Evolutionary conservation across 305 asterid genomes (phyloP), one percentile per base, ranked within the genome.

Genomic region (Ajuga reptans): DNA sequence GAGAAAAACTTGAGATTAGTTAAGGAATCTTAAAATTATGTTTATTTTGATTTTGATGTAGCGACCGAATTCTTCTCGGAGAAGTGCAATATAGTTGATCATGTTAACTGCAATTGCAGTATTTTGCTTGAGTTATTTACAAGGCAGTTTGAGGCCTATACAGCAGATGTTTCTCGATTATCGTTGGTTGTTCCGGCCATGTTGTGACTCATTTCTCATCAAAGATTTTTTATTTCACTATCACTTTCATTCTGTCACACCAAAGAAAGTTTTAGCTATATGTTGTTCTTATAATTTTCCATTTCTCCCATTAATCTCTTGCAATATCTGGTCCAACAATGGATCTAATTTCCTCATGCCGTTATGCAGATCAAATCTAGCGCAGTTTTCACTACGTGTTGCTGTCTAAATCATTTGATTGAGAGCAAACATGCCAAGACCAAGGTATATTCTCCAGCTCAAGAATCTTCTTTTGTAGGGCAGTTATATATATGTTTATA

Each of bases 361-460:
- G n/a, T n/a, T 49, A 1, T 68, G 79, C 87, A 86, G 92, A 74
- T 77, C 63, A 51, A 51, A 50, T 11, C 41, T 46, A 59, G 47
- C 45, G 42, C 11, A 46, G 21, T 43, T 42, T 15, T 18, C 3
- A 10, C 14, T 21, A 15, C 10, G n/a, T 15, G 27, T 59, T 15
- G 27, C 66, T 58, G 14, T 59, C 24, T 5, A 34, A 56, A n/a
- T 64, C 43, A 18, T 14, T 54, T 14, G 18, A 51, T 56, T 18
- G 9, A 53, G 24, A 51, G 50, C 41, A 51, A 41, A 72, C 71
- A 90, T 91, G 96, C 87, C 88, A 77, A 81, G 93, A 84, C 50
- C 95, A 81, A 88, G 95, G 96, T 89, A 21, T 21, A 82, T 33
- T 56, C 27, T 9, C 47, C 8, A 58, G 4, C 39, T 51, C 47